A percentile compares a stretch with the other conserved stretches of the same genome.
phyloP scores from a whole-genome alignment of 345 rosid genomes.

The Eucalyptus leucophloia region DNA sequence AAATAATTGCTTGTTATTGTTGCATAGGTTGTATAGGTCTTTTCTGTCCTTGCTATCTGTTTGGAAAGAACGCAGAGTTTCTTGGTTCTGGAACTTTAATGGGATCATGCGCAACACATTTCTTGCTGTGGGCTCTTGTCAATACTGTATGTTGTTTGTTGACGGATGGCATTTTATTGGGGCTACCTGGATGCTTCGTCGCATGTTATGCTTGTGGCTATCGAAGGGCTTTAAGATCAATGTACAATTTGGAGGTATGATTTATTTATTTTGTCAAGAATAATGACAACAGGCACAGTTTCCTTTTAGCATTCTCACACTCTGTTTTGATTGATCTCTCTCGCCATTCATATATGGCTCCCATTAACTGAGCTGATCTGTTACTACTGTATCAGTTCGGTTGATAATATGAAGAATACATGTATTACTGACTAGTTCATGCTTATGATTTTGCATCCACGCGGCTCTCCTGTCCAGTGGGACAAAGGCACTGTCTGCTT shows the following conservation, averaged over 20 bases:
- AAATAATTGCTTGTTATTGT: not conserved
- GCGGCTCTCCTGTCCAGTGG: not conserved
- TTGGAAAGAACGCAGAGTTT: slow-evolving; percentile 77
- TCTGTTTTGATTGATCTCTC: not conserved
- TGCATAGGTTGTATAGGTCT: slow-evolving; percentile 65
- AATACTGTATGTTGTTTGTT: slow-evolving; percentile 62
- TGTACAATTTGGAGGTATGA: slow-evolving; percentile 62
- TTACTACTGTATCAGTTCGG: not conserved
- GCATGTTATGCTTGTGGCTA: slow-evolving; percentile 83
- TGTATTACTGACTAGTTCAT: not conserved
- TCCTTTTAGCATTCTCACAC: not conserved
- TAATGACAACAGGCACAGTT: not conserved
- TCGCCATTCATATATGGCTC: not conserved
- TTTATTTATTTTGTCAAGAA: not conserved
- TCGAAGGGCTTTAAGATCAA: slow-evolving; percentile 55
- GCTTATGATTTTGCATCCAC: not conserved
- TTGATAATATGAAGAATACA: not conserved
- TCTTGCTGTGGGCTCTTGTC: slow-evolving; percentile 58
- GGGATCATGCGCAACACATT: slow-evolving; percentile 75
- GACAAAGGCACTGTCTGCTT: not conserved
- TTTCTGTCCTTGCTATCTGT: slow-evolving; percentile 77
- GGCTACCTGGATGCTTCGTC: slow-evolving; percentile 82
- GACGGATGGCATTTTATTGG: slow-evolving; percentile 59
- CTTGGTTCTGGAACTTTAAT: slow-evolving; percentile 80
- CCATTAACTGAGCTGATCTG: not conserved